Percentiles rank a stretch among this genome's conserved stretches.
Evolutionary conservation across 2,329 filamentous ascomycete species (phyloP).

Genomic region (Alternaria sp.): DNA sequence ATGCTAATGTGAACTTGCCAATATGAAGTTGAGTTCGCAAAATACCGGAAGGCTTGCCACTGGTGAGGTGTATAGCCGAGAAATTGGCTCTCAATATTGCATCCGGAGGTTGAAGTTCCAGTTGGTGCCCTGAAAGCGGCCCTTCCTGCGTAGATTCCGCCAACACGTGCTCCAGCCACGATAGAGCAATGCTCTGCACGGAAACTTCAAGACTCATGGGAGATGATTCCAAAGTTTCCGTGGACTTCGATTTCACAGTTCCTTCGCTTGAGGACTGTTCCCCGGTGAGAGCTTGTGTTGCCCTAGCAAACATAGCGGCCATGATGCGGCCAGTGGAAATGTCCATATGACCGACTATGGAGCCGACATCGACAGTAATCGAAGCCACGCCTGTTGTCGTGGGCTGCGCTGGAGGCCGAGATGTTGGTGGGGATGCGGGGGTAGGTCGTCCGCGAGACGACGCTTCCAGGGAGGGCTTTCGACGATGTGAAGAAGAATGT

Average conservation of each 20-base stretch:
- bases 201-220: constrained; percentile 27
- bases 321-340: constrained; percentile 44
- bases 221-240: not conserved
- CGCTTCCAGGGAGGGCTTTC: constrained; percentile 30
- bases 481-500: constrained; percentile 46
- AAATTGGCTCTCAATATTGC: constrained; percentile 37
- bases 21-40: constrained; percentile 36
- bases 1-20: constrained; percentile 56
- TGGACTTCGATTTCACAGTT: not conserved
- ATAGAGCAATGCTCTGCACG: constrained; percentile 36
- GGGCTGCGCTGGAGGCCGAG: constrained; percentile 5
- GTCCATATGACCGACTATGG: constrained; percentile 43
- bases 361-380: constrained; percentile 42
- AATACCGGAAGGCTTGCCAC: constrained; percentile 18
- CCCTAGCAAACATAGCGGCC: constrained; percentile 36
- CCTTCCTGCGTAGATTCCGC: constrained; percentile 28
- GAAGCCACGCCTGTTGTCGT: constrained; percentile 20
- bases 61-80: constrained; percentile 31
- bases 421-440: constrained; percentile 6
- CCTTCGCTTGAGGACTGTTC: constrained; percentile 3
- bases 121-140: constrained; percentile 3
- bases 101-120: constrained; percentile 34
- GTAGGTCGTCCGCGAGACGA: constrained; percentile 24
- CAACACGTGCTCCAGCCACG: constrained; percentile 40
- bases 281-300: constrained; percentile 27